These are phyloP conservation scores for Eragrostis curvula DNA, from an alignment of 176 grass and related monocot genomes.

Conservation along the genomic window DNA sequence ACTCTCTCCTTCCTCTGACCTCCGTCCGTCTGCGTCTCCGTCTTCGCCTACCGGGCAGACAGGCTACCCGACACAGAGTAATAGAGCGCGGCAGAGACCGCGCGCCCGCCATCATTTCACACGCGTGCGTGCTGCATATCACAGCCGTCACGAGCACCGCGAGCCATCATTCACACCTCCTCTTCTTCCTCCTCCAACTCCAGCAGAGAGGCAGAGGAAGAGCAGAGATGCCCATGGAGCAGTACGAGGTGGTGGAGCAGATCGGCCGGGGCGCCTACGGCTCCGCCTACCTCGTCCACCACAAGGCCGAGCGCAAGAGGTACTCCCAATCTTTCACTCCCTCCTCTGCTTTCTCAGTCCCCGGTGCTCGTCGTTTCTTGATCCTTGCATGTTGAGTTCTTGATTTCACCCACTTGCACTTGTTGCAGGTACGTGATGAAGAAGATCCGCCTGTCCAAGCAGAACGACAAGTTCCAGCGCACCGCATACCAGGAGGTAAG, in stretches of 20 bases:
- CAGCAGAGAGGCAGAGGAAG: constrained; percentile 37
- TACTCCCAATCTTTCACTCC: neutral
- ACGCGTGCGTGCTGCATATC: constrained; percentile 34
- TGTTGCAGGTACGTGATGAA: constrained; percentile 81
- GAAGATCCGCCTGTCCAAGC: constrained; percentile 85
- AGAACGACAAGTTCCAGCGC: constrained; percentile 93
- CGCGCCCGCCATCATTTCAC: constrained; percentile 35
- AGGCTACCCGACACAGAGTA: neutral
- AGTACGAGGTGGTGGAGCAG: constrained; percentile 85
- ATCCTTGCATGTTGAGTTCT: neutral
- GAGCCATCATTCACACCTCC: constrained; percentile 10
- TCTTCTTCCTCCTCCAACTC: neutral
- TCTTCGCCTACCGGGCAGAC: neutral
- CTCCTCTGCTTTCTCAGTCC: neutral
- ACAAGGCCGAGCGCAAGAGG: constrained; percentile 78
- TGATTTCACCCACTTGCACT: neutral
- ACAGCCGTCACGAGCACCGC: constrained; percentile 3
- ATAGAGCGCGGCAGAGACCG: neutral
- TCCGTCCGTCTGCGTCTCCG: neutral
- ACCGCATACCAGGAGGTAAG: constrained; percentile 89
- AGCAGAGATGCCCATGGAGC: constrained; percentile 46
- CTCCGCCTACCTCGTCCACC: constrained; percentile 77
- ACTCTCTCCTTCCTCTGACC: no score
- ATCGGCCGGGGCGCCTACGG: constrained; percentile 82
- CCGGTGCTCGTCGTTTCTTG: neutral